Conservation (phyloP, 1,139 yeast genomes). For the Tardiomyces digboiensis region DNA sequence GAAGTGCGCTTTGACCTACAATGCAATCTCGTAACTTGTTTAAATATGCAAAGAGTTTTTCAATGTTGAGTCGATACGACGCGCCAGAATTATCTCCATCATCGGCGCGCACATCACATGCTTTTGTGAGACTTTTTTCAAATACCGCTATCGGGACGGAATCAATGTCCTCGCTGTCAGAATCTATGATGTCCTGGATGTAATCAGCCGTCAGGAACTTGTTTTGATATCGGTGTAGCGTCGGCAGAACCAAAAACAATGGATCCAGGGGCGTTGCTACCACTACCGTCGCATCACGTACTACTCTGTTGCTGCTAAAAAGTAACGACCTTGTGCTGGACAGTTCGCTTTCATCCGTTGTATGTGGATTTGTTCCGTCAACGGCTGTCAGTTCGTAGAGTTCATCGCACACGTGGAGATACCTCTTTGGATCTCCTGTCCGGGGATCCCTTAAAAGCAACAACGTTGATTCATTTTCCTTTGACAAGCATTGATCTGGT, state of each 20-base stretch:
- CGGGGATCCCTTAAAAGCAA: conserved; percentile 18
- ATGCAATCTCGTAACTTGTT: neutral
- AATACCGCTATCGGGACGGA: conserved; percentile 3
- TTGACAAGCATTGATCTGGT: conserved; percentile 1
- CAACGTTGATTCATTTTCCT: conserved; percentile 3
- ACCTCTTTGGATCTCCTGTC: conserved; percentile 15
- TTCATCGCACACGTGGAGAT: conserved; percentile 8
- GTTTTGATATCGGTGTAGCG: conserved; percentile 13
- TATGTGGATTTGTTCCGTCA: conserved; percentile 12
- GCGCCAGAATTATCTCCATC: conserved; percentile 8
- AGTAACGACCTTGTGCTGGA: conserved; percentile 15
- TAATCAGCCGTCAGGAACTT: conserved; percentile 22
- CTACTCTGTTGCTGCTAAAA: conserved; percentile 5
- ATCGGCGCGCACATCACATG: conserved; percentile 10
- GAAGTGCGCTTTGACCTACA: neutral
- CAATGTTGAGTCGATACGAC: conserved; percentile 12
- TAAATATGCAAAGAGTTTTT: conserved; percentile 8
- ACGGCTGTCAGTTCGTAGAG: conserved; percentile 19
- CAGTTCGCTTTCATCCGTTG: conserved; percentile 1
- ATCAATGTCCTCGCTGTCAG: conserved; percentile 7
- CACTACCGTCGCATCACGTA: conserved; percentile 2
- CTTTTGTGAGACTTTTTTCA: conserved; percentile 5
- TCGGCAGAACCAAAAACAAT: conserved; percentile 20
- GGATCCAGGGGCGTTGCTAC: conserved; percentile 24
- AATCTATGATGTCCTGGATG: conserved; percentile 19